Evolutionary conservation across 176 grass and related monocot genomes (phyloP).

Genomic region (Hsuehochloa calcarea): DNA sequence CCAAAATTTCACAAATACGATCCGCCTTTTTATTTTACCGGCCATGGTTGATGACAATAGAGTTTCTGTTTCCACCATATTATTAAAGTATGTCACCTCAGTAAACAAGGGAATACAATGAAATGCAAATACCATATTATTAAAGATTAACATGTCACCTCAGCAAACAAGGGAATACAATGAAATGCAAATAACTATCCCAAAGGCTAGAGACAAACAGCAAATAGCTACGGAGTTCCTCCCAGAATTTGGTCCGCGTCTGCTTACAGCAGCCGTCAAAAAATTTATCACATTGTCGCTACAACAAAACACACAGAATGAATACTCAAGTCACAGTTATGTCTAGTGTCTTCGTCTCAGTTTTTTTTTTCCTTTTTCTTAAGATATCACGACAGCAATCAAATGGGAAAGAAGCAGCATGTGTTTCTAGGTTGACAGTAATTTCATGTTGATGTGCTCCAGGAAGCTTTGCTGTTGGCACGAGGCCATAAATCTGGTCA

Average conservation of each 20-base stretch:
- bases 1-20: not conserved
- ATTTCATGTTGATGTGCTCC: not conserved
- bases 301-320: not conserved
- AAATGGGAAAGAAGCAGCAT: not conserved
- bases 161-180: not conserved
- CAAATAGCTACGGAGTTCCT: not conserved
- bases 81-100: not conserved
- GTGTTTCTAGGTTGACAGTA: not conserved
- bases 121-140: slow-evolving; percentile 9
- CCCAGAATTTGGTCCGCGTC: not conserved
- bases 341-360: not conserved
- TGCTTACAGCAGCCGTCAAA: not conserved
- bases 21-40: not conserved
- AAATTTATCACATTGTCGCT: not conserved
- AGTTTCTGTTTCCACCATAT: not conserved
- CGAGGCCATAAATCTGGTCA: slow-evolving; percentile 33
- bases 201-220: not conserved
- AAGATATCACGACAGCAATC: not conserved
- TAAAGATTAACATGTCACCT: not conserved
- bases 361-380: not conserved
- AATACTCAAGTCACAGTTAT: not conserved
- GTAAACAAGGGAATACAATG: not conserved
- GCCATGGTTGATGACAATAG: not conserved
- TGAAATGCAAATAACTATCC: not conserved
- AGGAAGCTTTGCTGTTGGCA: not conserved